Evolutionary conservation across 345 rosid species (phyloP), one percentile per base, ranked within the genome.

Genomic region (Eucalyptus lansdowneana): DNA sequence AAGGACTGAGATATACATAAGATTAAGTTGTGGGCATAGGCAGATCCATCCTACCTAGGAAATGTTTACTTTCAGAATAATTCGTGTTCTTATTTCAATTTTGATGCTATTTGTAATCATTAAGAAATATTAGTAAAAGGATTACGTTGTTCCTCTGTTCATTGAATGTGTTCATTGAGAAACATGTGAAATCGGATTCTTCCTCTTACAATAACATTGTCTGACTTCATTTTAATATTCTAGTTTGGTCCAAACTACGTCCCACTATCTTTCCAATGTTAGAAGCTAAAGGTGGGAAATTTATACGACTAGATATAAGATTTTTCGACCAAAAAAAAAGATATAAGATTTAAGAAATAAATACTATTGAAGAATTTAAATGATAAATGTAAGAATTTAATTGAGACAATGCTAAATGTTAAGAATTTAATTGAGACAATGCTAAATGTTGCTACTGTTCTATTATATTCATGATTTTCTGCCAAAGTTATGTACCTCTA

Each of bases 331-430:
- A 4, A 40, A 40, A 40, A 16, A 15, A 51, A 7, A 51, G 2
- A 50, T 2, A 0, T 25, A 56, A 56, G 27, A 56, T 56, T 24
- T 56, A 11, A 0, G 29, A 25, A 24, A 56, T 24, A 56, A 56
- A 51, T 22, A 56, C 27, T 56, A 1, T 4, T 13, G 62, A 10
- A 24, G 29, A 11, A 56, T 25, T 56, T 24, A 24, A 56, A 13
- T 49, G 50, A 49, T 13, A 49, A 49, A 49, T 0, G 0, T 13
- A 56, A 56, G 29, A 25, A 56, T 25, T 56, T 24, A 9, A 24
- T 0, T 9, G 6, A 56, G 12, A 4, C 11, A 56, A 56, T n/a
- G n/a, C n/a, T 13, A 49, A 49, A 49, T 0, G 0, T 13, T n/a
- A 56, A 56, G 29, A 25, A 56, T 25, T 56, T 24, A 9, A 24